Conservation (phyloP, 768 basidiomycete species). For the Tricholoma hemisulphureum region DNA sequence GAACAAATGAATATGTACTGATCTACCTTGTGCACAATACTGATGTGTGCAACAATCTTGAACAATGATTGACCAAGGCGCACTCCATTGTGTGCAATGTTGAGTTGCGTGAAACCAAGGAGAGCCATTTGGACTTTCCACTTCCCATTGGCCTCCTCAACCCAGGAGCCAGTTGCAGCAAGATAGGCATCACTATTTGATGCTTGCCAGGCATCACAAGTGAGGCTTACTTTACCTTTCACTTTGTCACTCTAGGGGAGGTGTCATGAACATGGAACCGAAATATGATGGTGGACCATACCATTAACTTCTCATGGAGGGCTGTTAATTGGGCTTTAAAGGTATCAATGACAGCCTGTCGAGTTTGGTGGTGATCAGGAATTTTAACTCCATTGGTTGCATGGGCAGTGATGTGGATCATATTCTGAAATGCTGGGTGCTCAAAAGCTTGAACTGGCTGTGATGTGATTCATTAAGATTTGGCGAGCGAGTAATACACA, state of each 20-base stretch:
- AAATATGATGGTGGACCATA: no score
- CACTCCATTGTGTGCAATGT: constrained; percentile 34
- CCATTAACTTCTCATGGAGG: constrained; percentile 7
- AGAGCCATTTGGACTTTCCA: constrained; percentile 31
- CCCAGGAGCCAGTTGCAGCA: constrained; percentile 40
- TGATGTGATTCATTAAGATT: no score
- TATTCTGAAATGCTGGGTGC: constrained; percentile 30
- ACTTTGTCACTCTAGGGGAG: constrained; percentile 2
- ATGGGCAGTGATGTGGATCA: constrained; percentile 18
- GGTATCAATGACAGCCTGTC: constrained; percentile 25
- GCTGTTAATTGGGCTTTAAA: neutral
- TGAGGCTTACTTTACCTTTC: constrained; percentile 21
- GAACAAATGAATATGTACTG: neutral
- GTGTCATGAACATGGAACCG: no score
- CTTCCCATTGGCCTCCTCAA: constrained; percentile 26
- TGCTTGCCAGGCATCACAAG: constrained; percentile 43
- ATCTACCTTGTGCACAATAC: constrained; percentile 30
- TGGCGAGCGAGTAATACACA: no score
- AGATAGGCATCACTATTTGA: constrained; percentile 37
- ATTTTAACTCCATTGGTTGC: constrained; percentile 31
- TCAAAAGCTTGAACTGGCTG: constrained; percentile 17
- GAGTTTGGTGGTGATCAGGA: constrained; percentile 20
- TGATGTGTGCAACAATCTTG: constrained; percentile 25
- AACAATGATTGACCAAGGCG: constrained; percentile 34
- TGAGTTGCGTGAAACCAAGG: constrained; percentile 34